phyloP scores from a whole-genome alignment of 768 basidiomycete species.

The Hericium erinaceus region DNA sequence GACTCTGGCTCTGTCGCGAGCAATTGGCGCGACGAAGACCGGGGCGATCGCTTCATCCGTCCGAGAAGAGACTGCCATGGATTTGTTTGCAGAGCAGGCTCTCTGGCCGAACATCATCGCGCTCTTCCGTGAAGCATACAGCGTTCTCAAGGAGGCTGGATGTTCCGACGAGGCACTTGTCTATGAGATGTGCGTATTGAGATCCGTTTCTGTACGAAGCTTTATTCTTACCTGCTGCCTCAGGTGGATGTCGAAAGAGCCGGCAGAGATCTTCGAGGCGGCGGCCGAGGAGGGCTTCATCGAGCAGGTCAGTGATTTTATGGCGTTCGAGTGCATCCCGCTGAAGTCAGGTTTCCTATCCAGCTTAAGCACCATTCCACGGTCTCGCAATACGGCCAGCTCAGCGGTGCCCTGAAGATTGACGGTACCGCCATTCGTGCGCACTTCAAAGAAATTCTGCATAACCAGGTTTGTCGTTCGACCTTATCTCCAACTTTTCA shows the following conservation, averaged over 20 bases:
- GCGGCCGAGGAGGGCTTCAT: conserved; percentile 63
- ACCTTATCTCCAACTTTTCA: neutral
- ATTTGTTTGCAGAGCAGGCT: conserved; percentile 55
- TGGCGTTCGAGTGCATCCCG: neutral
- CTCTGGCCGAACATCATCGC: conserved; percentile 61
- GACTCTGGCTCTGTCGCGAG: conserved; percentile 46
- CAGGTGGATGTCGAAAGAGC: conserved; percentile 70
- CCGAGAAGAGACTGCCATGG: conserved; percentile 56
- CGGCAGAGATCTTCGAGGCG: conserved; percentile 59
- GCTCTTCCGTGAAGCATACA: conserved; percentile 55
- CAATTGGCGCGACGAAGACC: conserved; percentile 52
- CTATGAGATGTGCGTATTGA: conserved; percentile 45
- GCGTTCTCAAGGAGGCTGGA: conserved; percentile 51
- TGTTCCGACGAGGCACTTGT: conserved; percentile 60
- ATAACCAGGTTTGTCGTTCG: conserved; percentile 36
- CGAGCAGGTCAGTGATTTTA: conserved; percentile 29
- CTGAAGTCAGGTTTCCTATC: neutral
- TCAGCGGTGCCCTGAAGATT: conserved; percentile 46
- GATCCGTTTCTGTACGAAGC: neutral
- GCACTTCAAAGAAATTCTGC: conserved; percentile 50
- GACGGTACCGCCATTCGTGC: conserved; percentile 39
- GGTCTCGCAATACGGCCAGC: conserved; percentile 55
- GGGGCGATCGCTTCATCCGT: conserved; percentile 57
- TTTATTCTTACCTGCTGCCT: neutral
- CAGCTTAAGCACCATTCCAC: conserved; percentile 53